phyloP scores from a whole-genome alignment of 768 basidiomycete genomes.

The Amanita muscaria region DNA sequence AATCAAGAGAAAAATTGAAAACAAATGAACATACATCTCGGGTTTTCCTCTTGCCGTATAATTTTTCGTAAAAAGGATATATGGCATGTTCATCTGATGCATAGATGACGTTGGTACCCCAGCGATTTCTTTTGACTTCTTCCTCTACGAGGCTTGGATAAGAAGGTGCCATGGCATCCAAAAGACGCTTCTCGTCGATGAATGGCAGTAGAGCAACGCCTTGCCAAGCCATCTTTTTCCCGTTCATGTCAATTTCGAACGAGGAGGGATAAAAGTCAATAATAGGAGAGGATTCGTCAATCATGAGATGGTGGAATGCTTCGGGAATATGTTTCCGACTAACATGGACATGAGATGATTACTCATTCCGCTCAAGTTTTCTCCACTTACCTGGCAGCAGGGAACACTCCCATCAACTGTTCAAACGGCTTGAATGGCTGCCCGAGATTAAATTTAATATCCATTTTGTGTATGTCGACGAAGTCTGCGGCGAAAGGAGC shows the following conservation, averaged over 20 bases:
- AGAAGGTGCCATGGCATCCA: conserved; percentile 70
- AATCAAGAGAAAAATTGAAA: conserved; percentile 7
- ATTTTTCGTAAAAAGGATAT: conserved; percentile 77
- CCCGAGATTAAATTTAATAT: conserved; percentile 72
- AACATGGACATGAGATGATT: conserved; percentile 4
- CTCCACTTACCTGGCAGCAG: conserved; percentile 66
- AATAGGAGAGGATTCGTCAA: conserved; percentile 79
- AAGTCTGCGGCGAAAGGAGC: conserved; percentile 98
- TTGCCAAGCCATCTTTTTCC: conserved; percentile 99
- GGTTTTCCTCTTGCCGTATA: conserved; percentile 86
- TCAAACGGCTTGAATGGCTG: conserved; percentile 95
- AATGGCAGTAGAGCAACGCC: conserved; percentile 95
- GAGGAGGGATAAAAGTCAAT: conserved; percentile 90
- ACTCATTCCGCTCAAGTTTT: conserved; percentile 7
- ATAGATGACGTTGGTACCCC: conserved; percentile 79
- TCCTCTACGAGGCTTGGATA: conserved; percentile 69
- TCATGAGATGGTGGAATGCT: conserved; percentile 85
- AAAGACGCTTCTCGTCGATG: conserved; percentile 77
- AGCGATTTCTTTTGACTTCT: conserved; percentile 75
- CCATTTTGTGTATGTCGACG: conserved; percentile 64
- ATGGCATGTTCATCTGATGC: conserved; percentile 78
- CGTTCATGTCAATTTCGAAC: conserved; percentile 99
- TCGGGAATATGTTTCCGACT: conserved; percentile 86
- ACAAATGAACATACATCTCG: conserved; percentile 47
- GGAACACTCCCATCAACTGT: conserved; percentile 97